Evolutionary conservation across 306 rosid genomes (phyloP).

Genomic region (Prunus dulcis): DNA sequence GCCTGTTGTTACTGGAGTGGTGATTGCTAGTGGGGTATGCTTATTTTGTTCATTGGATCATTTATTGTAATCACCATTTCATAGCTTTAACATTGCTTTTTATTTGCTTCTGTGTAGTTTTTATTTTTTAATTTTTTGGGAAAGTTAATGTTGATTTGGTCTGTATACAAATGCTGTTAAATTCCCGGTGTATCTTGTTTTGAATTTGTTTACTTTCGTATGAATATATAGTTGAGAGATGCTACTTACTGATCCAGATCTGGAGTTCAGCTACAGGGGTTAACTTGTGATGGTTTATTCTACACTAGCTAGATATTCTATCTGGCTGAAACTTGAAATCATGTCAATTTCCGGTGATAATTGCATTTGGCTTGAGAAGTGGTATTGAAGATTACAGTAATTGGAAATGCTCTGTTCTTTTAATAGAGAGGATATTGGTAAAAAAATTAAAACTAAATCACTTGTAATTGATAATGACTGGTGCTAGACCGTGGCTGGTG

Average conservation of each 20-base stretch:
- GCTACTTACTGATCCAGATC: constrained; percentile 46
- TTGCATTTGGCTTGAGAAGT: not conserved
- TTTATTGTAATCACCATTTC: not conserved
- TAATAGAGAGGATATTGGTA: no score
- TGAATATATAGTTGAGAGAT: not conserved
- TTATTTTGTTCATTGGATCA: constrained; percentile 5
- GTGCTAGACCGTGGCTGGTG: not conserved
- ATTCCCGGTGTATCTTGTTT: not conserved
- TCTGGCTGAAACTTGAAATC: not conserved
- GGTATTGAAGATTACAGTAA: not conserved
- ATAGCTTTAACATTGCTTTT: not conserved
- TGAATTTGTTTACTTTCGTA: not conserved
- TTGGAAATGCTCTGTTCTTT: not conserved
- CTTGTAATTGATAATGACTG: not conserved
- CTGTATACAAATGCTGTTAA: not conserved
- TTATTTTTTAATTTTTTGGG: not conserved
- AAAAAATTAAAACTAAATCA: no score
- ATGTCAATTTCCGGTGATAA: not conserved
- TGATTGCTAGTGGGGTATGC: constrained; percentile 98
- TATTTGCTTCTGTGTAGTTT: constrained; percentile 7
- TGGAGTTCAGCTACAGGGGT: constrained; percentile 9
- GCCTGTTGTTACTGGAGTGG: constrained; percentile 97
- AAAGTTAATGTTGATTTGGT: not conserved
- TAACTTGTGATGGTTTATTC: not conserved
- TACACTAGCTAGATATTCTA: constrained; percentile 23